Conservation (phyloP, 208 protist genomes). For the Crithidia fasciculata region DNA sequence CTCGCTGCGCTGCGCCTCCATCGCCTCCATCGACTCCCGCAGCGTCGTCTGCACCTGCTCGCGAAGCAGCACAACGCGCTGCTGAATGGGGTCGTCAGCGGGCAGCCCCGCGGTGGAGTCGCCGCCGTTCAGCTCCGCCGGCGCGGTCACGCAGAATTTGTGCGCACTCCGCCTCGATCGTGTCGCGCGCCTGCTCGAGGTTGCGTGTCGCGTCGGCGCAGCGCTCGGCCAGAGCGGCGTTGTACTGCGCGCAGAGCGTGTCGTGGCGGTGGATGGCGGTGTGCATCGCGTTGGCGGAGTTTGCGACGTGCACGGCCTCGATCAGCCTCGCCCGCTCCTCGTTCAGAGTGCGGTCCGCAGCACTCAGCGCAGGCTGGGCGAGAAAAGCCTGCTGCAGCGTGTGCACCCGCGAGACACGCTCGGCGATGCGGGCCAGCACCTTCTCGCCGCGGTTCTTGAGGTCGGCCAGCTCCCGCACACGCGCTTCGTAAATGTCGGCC, state of each 20-base stretch:
- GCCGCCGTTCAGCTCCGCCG: conserved; percentile 28
- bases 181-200: conserved; percentile 22
- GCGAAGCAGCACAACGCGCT: conserved; percentile 26
- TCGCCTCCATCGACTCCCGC: conserved; percentile 15
- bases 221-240: conserved; percentile 45
- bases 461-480: conserved; percentile 78
- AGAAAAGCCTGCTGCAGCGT: conserved; percentile 42
- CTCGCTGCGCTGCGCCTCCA: conserved; percentile 45
- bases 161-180: conserved; percentile 34
- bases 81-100: conserved; percentile 28
- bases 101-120: conserved; percentile 9
- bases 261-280: conserved; percentile 57
- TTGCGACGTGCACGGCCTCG: conserved; percentile 48
- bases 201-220: conserved; percentile 32
- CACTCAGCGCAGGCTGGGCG: conserved; percentile 31
- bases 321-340: conserved; percentile 42
- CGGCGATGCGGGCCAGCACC: conserved; percentile 54
- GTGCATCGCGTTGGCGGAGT: conserved; percentile 51
- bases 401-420: conserved; percentile 54
- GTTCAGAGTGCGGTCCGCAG: conserved; percentile 41
- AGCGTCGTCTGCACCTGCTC: conserved; percentile 24
- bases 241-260: conserved; percentile 45
- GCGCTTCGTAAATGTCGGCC: conserved; percentile 76
- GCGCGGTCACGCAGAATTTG: conserved; percentile 33
- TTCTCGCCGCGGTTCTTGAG: conserved; percentile 53